These are phyloP conservation scores for Coemansia sp. DNA, from an alignment of 192 early-diverging fungal species.

Conservation along the genomic window DNA sequence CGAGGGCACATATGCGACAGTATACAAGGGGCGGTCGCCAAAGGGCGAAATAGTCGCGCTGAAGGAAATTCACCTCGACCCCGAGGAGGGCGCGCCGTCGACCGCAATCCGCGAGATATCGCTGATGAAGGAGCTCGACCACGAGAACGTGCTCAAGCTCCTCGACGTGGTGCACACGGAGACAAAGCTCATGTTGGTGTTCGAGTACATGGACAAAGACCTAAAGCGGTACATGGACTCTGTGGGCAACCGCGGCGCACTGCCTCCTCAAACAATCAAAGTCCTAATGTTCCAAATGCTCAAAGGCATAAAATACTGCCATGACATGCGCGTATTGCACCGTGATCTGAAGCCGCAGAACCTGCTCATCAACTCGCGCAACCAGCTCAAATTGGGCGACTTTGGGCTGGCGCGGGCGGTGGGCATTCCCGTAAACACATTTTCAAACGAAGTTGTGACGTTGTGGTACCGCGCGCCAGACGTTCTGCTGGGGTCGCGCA, in stretches of 20 bases:
- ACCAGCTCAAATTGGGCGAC: conserved; percentile 81
- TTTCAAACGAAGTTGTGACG: conserved; percentile 97
- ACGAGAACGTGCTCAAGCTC: conserved; percentile 85
- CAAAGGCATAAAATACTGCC: conserved; percentile 80
- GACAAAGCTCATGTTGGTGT: conserved; percentile 80
- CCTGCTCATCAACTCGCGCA: conserved; percentile 74
- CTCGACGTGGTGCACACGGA: conserved; percentile 85
- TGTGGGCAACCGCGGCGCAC: conserved; percentile 61
- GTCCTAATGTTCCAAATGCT: conserved; percentile 81
- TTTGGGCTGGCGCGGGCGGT: conserved; percentile 82
- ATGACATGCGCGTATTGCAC: conserved; percentile 80
- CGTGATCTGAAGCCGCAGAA: conserved; percentile 88
- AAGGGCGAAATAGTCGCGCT: conserved; percentile 89
- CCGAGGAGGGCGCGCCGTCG: conserved; percentile 91
- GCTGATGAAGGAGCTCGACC: conserved; percentile 93
- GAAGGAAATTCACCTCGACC: conserved; percentile 91
- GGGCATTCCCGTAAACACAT: conserved; percentile 88
- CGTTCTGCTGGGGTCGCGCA: conserved; percentile 92
- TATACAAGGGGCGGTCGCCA: conserved; percentile 79
- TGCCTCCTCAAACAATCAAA: conserved; percentile 69
- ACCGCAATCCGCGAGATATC: conserved; percentile 99
- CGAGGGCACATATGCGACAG: conserved; percentile 94
- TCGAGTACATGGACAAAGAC: conserved; percentile 88
- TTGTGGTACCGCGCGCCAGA: conserved; percentile 98
- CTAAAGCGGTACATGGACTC: conserved; percentile 86